Evolutionary conservation across 768 basidiomycete genomes (phyloP), one percentile per base, ranked within the genome.

Genomic region (Calocera viscosa): DNA sequence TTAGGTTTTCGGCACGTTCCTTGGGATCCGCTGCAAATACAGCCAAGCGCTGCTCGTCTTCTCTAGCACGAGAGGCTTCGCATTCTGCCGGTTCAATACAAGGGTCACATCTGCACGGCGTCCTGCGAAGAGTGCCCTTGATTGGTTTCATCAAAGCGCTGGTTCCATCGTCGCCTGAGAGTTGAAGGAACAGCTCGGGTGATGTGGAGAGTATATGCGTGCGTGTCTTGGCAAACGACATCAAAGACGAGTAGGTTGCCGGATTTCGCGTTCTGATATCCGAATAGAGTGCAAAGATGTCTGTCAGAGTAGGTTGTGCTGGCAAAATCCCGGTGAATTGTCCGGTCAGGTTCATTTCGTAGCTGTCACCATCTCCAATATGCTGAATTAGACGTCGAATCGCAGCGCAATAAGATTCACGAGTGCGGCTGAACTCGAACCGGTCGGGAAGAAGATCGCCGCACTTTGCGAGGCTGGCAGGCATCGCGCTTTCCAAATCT

Each of bases 1-100:
- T 97, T 67, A 98, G 77, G 74, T 98, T 98, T 78, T 97, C 94
- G 0, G 94, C 94, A 1, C 94, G 85, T 75, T 98, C 94, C 75
- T 98, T 98, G 47, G 78, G 79, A 74, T 79, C 77, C 12, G 64
- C 69, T 64, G 74, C 69, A 39, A 79, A 68, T 2, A 26, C 53
- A 28, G 53, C 53, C 14, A 24, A 74, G 24, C 69, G 68, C 60
- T 65, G 24, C 26, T 26, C 47, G 68, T 76, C 76, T 33, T 69
- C 69, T 38, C 63, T 65, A 22, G 43, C 66, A 19, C 70, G 73
- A 32, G 67, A 68, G 40, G 63, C 49, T 34, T 41, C 32, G 60
- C 75, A 71, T n/a, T 49, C 67, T 49, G 64, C 53, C 11, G 53
- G 67, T 24, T 60, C 53, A 2, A 22, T 60, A 30, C 53, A 60